Conservation (phyloP, 2,329 filamentous ascomycete species). For the Zasmidium angulare region DNA sequence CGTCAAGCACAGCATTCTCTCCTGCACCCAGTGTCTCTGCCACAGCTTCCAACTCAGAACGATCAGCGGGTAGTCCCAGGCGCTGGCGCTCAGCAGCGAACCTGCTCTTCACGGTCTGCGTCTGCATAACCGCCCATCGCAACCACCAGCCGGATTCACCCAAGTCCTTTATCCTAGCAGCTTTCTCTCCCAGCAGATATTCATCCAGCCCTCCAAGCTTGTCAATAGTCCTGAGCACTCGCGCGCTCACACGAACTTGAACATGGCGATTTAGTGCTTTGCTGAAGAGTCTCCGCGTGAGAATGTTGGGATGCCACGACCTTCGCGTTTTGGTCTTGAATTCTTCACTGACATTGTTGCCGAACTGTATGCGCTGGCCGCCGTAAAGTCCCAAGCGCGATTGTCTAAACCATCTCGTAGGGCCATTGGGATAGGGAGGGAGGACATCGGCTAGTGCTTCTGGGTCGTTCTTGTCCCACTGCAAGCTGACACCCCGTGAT, state of each 20-base stretch:
- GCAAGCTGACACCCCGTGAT: constrained; percentile 25
- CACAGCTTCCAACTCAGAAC: constrained; percentile 18
- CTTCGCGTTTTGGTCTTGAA: constrained; percentile 70
- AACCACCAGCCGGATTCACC: constrained; percentile 89
- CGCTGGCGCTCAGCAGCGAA: constrained; percentile 65
- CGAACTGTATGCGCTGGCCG: constrained; percentile 68
- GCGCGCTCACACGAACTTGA: constrained; percentile 67
- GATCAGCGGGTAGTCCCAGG: constrained; percentile 59
- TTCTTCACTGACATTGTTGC: constrained; percentile 71
- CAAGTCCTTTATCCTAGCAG: constrained; percentile 76
- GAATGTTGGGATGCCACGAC: constrained; percentile 72
- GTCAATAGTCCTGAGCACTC: constrained; percentile 66
- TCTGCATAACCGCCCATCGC: constrained; percentile 87
- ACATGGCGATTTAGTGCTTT: constrained; percentile 62
- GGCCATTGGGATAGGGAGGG: constrained; percentile 69
- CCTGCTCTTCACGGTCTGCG: constrained; percentile 61
- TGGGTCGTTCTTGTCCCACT: constrained; percentile 34
- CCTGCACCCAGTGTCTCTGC: constrained; percentile 11
- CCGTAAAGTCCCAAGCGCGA: constrained; percentile 62
- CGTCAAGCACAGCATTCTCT: constrained; percentile 20
- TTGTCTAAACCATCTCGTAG: constrained; percentile 72
- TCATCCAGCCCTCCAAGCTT: constrained; percentile 87
- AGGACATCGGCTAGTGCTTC: constrained; percentile 33
- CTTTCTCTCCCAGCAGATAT: constrained; percentile 81
- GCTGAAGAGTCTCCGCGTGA: constrained; percentile 66